Evolutionary conservation across 345 rosid genomes (phyloP), one percentile per base, ranked within the genome.

Genomic region (Aquilaria yunnanensis): DNA sequence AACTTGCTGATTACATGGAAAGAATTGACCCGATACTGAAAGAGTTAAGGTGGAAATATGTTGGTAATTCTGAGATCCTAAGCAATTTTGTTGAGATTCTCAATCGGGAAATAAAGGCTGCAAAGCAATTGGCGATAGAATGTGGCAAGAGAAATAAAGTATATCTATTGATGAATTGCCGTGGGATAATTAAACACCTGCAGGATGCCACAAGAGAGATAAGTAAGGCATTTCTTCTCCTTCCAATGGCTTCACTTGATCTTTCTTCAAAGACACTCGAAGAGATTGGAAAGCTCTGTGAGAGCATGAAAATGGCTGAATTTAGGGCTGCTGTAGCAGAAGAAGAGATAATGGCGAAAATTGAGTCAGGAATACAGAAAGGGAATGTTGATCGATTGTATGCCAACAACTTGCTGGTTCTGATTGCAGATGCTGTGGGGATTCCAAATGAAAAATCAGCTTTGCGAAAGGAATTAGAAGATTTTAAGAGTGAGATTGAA

Each of bases 281-380:
- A 65, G 86, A 81, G 67, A 64, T 78, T 59, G 69, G 45, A 47
- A 62, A 65, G 30, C 70, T 86, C 32, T 60, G 74, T 49, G 75
- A 76, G 12, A 74, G 56, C 47, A 78, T 86, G 92, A 74, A 73
- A 66, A 80, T 69, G 47, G 87, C 78, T 0, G 87, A 83, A 78
- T 84, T 81, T 66, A 80, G 58, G 78, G 77, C 89, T 32, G 83
- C 84, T 51, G 23, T 75, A 70, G 73, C 73, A 23, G 92, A 83
- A 67, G 92, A 83, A 74, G 83, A 81, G 75, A 70, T 86, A 64
- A 62, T 86, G 78, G 74, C 72, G 64, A 83, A 75, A 75, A 78
- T 86, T 61, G 89, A 86, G 70, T 70, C 80, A 0, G 92, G 89
- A 62, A 86, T 86, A 73, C 89, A 75, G 60, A 87, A 86, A 67